These are phyloP conservation scores for Cochlearia excelsa DNA, from an alignment of 345 rosid species.

Conservation along the genomic window DNA sequence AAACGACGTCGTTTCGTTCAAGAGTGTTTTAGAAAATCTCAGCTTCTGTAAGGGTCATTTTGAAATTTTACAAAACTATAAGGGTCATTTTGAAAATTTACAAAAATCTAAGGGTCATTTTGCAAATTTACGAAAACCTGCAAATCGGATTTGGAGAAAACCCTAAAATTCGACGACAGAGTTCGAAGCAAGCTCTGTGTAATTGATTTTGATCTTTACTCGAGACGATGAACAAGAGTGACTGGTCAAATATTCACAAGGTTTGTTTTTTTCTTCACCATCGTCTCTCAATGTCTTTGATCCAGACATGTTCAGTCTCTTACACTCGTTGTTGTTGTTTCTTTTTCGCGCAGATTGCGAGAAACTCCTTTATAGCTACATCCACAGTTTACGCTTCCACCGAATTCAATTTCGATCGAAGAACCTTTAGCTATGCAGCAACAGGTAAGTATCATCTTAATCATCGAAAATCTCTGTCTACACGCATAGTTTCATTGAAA, in stretches of 20 bases:
- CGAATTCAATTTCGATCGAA: constrained; percentile 30
- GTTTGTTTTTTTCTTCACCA: background rate
- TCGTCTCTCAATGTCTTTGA: background rate
- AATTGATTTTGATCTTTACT: background rate
- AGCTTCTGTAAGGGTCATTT: background rate
- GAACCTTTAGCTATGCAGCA: constrained; percentile 26
- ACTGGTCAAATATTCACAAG: constrained; percentile 33
- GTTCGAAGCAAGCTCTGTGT: background rate
- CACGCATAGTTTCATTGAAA: background rate
- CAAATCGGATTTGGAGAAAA: constrained; percentile 8
- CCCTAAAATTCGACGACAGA: constrained; percentile 26
- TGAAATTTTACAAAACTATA: background rate
- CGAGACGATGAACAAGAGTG: constrained; percentile 29
- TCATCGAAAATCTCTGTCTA: background rate
- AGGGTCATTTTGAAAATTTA: too few relatives aligned
- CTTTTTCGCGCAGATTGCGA: constrained; percentile 21
- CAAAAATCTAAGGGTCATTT: too few relatives aligned
- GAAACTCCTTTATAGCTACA: constrained; percentile 30
- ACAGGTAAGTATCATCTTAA: constrained; percentile 16
- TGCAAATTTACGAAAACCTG: too few relatives aligned
- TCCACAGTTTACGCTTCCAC: constrained; percentile 25
- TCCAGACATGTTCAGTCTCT: background rate
- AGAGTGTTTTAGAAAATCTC: background rate
- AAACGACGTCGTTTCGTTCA: background rate
- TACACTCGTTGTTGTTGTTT: background rate